Conservation (phyloP, 2,329 filamentous ascomycete genomes). For the Trichoderma asperellum region DNA sequence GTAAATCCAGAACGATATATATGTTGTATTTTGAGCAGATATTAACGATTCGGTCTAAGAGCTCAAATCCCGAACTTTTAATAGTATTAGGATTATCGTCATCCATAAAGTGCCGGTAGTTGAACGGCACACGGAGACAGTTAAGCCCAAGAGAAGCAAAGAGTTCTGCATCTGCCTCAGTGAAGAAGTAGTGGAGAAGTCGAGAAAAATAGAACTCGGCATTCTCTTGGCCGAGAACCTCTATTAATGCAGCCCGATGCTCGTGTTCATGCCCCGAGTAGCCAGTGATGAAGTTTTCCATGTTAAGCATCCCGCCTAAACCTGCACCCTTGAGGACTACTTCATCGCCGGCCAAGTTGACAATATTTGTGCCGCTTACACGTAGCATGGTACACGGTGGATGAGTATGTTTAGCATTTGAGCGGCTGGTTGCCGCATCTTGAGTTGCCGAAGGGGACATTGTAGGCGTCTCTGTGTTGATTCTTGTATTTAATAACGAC, state of each 20-base stretch:
- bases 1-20: neutral
- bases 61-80: neutral
- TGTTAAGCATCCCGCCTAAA: neutral
- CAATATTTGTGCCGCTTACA: too few species aligned
- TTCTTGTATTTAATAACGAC: too few species aligned
- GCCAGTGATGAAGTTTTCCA: slow-evolving; percentile 12
- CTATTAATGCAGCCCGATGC: neutral
- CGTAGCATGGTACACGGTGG: too few species aligned
- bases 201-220: neutral
- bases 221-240: neutral
- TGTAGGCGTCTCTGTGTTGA: too few species aligned
- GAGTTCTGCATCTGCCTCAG: neutral
- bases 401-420: too few species aligned
- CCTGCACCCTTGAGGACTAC: too few species aligned
- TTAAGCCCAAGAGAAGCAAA: slow-evolving; percentile 2
- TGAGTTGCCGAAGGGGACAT: too few species aligned
- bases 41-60: neutral
- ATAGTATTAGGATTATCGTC: neutral
- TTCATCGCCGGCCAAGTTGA: too few species aligned
- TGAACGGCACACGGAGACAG: slow-evolving; percentile 4
- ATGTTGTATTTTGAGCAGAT: neutral
- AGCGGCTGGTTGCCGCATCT: too few species aligned
- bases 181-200: neutral
- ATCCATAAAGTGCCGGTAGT: neutral
- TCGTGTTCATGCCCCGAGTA: slow-evolving; percentile 1